Base-by-base conservation (phyloP, 805 yeast genomes). In the Candida endomychidarum region DNA sequence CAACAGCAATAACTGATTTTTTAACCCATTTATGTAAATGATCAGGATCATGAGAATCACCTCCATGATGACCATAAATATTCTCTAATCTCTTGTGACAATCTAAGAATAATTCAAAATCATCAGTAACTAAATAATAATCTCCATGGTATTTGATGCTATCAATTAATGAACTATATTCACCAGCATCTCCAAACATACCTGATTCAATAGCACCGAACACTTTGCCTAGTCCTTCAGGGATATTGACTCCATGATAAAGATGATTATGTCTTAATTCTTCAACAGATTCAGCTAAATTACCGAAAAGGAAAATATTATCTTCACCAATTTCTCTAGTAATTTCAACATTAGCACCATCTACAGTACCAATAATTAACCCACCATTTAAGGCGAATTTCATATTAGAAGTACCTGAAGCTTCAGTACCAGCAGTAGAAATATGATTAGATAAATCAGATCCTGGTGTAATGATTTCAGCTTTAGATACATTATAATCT, bases 401-500 rank as follows among this genome's bases (percentile, higher is more conserved):
- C 97, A 89, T 89, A 70, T 89, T 89, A 24, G 95, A 86, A 23
- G 97, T 89, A 58, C 97, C 97, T 0, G 95, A 84, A 16, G 96
- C 97, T 61, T 89, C 97, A 20, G 97, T 89, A 53, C 97, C 97
- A 7, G 97, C 97, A 30, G 97, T 89, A 10, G 96, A 89, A 50
- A 89, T 89, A 67, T 89, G 97, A 67, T 89, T 93, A 34, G 93
- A 83, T 54, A 89, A 71, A 61, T 89, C 97, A 32, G 91, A 81
- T 15, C 91, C 96, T 18, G 96, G 96, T 49, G 80, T 75, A 55
- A 89, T 86, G 43, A 88, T 77, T 67, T 90, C 96, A 1, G 96
- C 96, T 63, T 89, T 90, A 24, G 95, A 85, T 27, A 90, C 97
- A 54, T 89, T 89, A 67, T 89, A 89, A 62, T 90, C 96, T 25